These are phyloP conservation scores for Elasticomyces elasticus DNA, from an alignment of 495 filamentous ascomycete genomes.

Conservation along the genomic window DNA sequence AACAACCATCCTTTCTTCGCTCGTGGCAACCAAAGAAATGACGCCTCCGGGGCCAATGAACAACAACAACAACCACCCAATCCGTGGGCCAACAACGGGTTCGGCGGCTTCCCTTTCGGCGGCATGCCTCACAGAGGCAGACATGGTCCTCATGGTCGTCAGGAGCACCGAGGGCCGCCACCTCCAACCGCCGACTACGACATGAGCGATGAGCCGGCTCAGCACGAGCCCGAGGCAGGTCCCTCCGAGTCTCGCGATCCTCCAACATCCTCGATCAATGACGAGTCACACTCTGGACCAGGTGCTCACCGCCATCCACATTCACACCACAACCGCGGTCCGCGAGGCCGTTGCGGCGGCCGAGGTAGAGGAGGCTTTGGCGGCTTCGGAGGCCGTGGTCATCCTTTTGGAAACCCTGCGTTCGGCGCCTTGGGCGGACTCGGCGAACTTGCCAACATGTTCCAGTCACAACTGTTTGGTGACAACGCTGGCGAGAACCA, in stretches of 20 bases:
- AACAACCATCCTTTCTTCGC: constrained; percentile 27
- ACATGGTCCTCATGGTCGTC: constrained; percentile 6
- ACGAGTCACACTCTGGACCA: constrained; percentile 3
- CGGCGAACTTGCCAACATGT: constrained; percentile 19
- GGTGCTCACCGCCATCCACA: constrained; percentile 10
- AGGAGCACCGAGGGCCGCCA: neutral
- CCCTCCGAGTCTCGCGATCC: constrained; percentile 15
- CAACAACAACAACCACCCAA: constrained; percentile 8
- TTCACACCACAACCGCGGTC: constrained; percentile 17
- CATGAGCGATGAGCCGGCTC: neutral
- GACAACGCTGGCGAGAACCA: constrained; percentile 12
- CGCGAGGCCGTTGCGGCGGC: constrained; percentile 12
- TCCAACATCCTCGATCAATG: constrained; percentile 5
- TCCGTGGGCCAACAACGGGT: constrained; percentile 16
- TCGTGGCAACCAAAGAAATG: constrained; percentile 5
- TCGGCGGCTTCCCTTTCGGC: constrained; percentile 11
- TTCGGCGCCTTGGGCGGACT: constrained; percentile 22
- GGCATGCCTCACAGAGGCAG: constrained; percentile 14
- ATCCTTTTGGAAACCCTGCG: constrained; percentile 8
- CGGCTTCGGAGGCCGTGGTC: constrained; percentile 24
- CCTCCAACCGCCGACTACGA: constrained; percentile 14
- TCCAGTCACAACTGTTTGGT: constrained; percentile 25
- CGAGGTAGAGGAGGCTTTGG: constrained; percentile 27
- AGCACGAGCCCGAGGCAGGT: constrained; percentile 10
- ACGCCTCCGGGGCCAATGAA: constrained; percentile 12